These are phyloP conservation scores for Phytophthora melonis DNA, from an alignment of 352 stramenopile species.

Conservation along the genomic window DNA sequence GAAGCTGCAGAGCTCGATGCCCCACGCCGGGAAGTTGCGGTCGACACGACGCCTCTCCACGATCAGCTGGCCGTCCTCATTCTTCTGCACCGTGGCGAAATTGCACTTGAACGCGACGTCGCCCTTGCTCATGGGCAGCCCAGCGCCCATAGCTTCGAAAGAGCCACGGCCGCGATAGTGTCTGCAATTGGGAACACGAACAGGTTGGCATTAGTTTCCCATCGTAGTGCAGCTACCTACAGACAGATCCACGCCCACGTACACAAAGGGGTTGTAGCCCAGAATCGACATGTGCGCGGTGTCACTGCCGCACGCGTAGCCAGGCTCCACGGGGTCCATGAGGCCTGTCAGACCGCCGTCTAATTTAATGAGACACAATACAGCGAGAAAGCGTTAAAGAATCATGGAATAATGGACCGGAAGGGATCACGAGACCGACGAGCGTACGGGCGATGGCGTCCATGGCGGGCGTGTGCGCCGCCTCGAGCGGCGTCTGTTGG, in stretches of 20 bases:
- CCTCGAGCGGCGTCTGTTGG: constrained; percentile 70
- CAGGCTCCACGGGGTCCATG: constrained; percentile 86
- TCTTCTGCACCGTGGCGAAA: constrained; percentile 80
- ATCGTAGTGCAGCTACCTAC: no score
- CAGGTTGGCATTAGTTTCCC: no score
- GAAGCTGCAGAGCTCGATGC: constrained; percentile 85
- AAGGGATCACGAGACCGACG: background rate
- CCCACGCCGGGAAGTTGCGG: constrained; percentile 85
- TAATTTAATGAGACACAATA: constrained; percentile 22
- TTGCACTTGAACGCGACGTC: constrained; percentile 93
- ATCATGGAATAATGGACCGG: background rate
- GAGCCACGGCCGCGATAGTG: constrained; percentile 88
- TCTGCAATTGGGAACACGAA: constrained; percentile 33
- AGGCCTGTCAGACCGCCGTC: constrained; percentile 82
- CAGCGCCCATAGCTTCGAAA: constrained; percentile 90
- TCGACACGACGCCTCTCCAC: constrained; percentile 83
- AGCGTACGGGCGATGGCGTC: constrained; percentile 81
- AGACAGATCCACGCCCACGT: constrained; percentile 21
- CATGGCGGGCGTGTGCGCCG: constrained; percentile 81
- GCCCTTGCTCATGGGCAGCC: constrained; percentile 83
- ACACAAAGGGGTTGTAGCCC: constrained; percentile 88
- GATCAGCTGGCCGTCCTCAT: constrained; percentile 71
- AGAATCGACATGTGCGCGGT: constrained; percentile 93
- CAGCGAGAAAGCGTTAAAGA: constrained; percentile 1
- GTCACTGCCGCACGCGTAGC: constrained; percentile 87